Conservation (phyloP, 306 rosid genomes). For the Sindora glabra region DNA sequence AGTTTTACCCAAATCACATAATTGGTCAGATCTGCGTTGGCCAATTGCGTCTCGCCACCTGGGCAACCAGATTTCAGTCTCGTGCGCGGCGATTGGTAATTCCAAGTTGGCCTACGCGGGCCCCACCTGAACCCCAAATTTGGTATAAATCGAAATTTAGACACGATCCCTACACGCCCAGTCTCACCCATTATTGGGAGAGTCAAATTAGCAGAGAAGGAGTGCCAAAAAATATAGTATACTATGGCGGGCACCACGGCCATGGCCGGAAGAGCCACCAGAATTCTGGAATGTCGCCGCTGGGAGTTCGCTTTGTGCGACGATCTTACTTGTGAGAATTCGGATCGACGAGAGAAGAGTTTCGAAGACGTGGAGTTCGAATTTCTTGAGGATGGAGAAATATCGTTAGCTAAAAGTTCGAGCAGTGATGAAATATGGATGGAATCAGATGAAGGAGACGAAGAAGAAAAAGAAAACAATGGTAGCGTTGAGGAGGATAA, state of each 20-base stretch:
- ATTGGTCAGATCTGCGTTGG: not conserved
- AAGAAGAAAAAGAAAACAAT: not conserved
- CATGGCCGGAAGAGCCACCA: slow-evolving; percentile 15
- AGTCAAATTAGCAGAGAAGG: no score
- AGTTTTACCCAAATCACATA: not conserved
- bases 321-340: no score
- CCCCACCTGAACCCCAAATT: slow-evolving; percentile 18
- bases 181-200: no score
- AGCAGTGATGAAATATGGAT: slow-evolving; percentile 25
- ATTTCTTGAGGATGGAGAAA: slow-evolving; percentile 40
- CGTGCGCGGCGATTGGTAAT: slow-evolving; percentile 42
- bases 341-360: not conserved
- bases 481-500: slow-evolving; percentile 16
- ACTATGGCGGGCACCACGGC: not conserved
- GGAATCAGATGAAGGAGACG: slow-evolving; percentile 32
- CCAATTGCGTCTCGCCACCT: slow-evolving; percentile 27
- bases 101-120: slow-evolving; percentile 4
- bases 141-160: no score
- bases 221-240: not conserved
- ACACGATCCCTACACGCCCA: no score
- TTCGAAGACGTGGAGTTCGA: slow-evolving; percentile 52
- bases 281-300: slow-evolving; percentile 3
- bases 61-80: not conserved
- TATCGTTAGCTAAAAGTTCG: not conserved
- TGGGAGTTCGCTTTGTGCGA: no score